Conservation (phyloP, 768 basidiomycete species). For the Favolaschia claudopus region DNA sequence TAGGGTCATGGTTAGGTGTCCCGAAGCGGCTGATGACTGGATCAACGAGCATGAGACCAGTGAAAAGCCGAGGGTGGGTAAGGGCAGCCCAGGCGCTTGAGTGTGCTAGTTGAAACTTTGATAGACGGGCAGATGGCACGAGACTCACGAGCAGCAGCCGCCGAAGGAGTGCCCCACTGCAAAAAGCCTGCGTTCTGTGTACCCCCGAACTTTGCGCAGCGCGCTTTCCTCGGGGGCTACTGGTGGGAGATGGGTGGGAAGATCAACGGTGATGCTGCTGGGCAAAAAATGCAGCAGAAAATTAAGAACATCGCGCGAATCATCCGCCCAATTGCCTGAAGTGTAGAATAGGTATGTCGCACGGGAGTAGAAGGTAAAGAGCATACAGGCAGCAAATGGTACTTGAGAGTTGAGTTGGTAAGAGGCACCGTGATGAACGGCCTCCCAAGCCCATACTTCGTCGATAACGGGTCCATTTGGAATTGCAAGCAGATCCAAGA, state of each 20-base stretch:
- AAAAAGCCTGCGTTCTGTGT: constrained; percentile 61
- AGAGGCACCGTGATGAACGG: constrained; percentile 88
- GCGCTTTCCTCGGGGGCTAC: constrained; percentile 50
- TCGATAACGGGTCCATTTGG: constrained; percentile 49
- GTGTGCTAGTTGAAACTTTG: background rate
- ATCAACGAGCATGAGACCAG: constrained; percentile 77
- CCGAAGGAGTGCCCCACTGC: constrained; percentile 88
- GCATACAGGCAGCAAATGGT: constrained; percentile 68
- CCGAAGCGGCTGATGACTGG: constrained; percentile 64
- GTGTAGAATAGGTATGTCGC: background rate
- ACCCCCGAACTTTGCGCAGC: constrained; percentile 55
- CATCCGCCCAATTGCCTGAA: constrained; percentile 81
- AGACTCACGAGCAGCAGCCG: constrained; percentile 74
- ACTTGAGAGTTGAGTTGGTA: constrained; percentile 66
- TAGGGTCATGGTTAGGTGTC: constrained; percentile 26
- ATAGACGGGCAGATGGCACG: background rate
- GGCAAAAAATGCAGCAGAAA: constrained; percentile 79
- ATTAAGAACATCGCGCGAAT: constrained; percentile 78
- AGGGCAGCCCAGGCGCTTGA: constrained; percentile 70
- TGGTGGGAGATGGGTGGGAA: constrained; percentile 65
- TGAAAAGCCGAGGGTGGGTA: constrained; percentile 70
- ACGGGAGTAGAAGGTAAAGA: background rate
- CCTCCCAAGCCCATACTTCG: constrained; percentile 87
- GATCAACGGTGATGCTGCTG: constrained; percentile 33
- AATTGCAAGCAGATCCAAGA: constrained; percentile 59